Evolutionary conservation across 2,329 filamentous ascomycete genomes (phyloP).

Genomic region (Botrytis byssoidea): DNA sequence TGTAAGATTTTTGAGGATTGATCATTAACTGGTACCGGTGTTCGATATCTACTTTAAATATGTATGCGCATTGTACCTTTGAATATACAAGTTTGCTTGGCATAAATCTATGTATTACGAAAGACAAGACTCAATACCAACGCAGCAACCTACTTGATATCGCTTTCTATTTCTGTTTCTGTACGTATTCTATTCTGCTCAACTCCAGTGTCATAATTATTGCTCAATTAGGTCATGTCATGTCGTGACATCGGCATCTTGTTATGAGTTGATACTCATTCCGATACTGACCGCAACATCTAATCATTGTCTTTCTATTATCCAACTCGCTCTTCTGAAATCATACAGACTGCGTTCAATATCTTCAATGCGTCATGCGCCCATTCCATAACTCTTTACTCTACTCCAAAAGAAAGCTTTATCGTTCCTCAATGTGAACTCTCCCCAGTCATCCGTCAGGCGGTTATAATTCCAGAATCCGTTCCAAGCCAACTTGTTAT

Average conservation of each 20-base stretch:
- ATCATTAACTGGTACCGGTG: not conserved
- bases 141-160: too few relatives aligned
- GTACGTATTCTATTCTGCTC: not conserved
- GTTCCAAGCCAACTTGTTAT: slow-evolving; percentile 86
- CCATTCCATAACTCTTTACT: slow-evolving; percentile 60
- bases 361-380: slow-evolving; percentile 39
- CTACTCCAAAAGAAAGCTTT: slow-evolving; percentile 67
- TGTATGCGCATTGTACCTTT: not conserved
- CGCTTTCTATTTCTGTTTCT: not conserved
- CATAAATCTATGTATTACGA: not conserved
- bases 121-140: not conserved
- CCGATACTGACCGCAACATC: not conserved
- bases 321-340: not conserved
- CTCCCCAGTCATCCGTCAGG: slow-evolving; percentile 85
- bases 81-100: not conserved
- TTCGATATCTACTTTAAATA: not conserved
- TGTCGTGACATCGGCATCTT: not conserved
- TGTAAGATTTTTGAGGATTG: not conserved
- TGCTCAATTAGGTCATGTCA: not conserved
- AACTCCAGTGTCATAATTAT: too few relatives aligned
- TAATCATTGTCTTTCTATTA: not conserved
- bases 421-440: slow-evolving; percentile 66
- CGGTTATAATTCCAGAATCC: slow-evolving; percentile 90
- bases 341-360: not conserved
- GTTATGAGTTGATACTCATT: not conserved